phyloP scores from a whole-genome alignment of 2,329 filamentous ascomycete species.

The Exophiala calicioides region DNA sequence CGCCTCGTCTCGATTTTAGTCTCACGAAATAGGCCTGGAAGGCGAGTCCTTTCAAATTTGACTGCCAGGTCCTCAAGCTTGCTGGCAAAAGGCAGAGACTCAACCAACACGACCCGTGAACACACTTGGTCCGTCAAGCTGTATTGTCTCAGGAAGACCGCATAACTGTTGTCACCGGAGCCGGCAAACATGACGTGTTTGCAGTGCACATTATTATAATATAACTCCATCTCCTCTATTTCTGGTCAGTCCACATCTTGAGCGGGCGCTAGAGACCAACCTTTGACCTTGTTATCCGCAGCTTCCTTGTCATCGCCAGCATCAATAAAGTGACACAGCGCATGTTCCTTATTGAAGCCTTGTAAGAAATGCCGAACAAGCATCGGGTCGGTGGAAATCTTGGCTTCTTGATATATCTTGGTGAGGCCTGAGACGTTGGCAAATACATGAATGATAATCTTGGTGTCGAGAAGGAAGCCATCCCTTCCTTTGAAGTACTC shows the following conservation, averaged over 20 bases:
- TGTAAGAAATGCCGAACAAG: conserved; percentile 41
- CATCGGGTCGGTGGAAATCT: conserved; percentile 31
- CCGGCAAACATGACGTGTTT: conserved; percentile 43
- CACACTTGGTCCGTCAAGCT: conserved; percentile 29
- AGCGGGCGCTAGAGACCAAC: conserved; percentile 28
- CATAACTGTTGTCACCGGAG: conserved; percentile 46
- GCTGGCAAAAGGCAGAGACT: conserved; percentile 8
- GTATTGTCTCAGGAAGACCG: conserved; percentile 41
- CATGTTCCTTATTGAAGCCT: conserved; percentile 45
- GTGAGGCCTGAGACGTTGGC: conserved; percentile 42
- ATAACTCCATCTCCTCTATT: conserved; percentile 14
- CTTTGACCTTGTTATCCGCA: conserved; percentile 45
- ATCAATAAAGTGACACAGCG: conserved; percentile 44
- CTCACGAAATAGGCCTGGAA: conserved; percentile 7
- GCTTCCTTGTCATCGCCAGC: conserved; percentile 48
- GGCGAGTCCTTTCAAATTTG: conserved; percentile 7
- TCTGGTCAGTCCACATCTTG: conserved; percentile 7
- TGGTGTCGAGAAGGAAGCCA: conserved; percentile 30
- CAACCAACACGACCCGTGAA: conserved; percentile 8
- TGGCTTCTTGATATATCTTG: conserved; percentile 37
- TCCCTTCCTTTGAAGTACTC: conserved; percentile 17
- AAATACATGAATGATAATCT: conserved; percentile 41
- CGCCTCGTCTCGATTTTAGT: conserved; percentile 8
- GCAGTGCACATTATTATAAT: conserved; percentile 42
- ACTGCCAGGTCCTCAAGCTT: conserved; percentile 7